These are phyloP conservation scores for Oxytropis ochrocephala DNA, from an alignment of 306 rosid species.

Conservation along the genomic window DNA sequence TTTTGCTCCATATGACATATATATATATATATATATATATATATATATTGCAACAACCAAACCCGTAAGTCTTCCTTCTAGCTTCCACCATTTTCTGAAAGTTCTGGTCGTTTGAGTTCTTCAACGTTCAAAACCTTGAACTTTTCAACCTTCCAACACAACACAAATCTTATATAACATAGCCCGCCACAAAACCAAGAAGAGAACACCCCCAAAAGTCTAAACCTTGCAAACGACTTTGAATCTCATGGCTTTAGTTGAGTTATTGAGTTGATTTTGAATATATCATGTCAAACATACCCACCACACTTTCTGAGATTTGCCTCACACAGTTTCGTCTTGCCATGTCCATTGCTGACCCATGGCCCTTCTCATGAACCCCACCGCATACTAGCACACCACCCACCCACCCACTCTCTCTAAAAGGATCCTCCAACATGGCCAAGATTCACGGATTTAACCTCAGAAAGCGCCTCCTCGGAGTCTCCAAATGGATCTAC, in stretches of 20 bases:
- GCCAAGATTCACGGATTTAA: constrained; percentile 47
- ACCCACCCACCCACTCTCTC: background rate
- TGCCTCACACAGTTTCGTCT: constrained; percentile 57
- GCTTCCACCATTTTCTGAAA: background rate
- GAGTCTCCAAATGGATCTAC: constrained; percentile 36
- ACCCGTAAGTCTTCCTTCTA: too few species aligned
- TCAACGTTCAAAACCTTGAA: background rate
- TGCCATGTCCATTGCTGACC: constrained; percentile 68
- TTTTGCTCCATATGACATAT: too few species aligned
- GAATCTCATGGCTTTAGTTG: background rate
- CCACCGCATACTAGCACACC: background rate
- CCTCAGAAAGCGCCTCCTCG: constrained; percentile 39
- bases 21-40: too few species aligned
- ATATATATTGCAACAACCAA: too few species aligned
- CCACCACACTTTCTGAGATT: constrained; percentile 55
- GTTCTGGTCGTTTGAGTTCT: background rate
- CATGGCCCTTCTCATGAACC: constrained; percentile 69
- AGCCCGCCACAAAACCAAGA: too few species aligned
- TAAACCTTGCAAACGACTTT: background rate
- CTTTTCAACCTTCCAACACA: background rate
- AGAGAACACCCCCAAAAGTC: too few species aligned
- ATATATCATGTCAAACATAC: constrained; percentile 54
- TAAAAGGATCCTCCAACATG: constrained; percentile 16
- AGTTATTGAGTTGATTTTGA: background rate
- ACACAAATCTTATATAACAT: too few species aligned